Base-by-base conservation (phyloP, 2,329 filamentous ascomycete species). In the Polytolypa hystricis region DNA sequence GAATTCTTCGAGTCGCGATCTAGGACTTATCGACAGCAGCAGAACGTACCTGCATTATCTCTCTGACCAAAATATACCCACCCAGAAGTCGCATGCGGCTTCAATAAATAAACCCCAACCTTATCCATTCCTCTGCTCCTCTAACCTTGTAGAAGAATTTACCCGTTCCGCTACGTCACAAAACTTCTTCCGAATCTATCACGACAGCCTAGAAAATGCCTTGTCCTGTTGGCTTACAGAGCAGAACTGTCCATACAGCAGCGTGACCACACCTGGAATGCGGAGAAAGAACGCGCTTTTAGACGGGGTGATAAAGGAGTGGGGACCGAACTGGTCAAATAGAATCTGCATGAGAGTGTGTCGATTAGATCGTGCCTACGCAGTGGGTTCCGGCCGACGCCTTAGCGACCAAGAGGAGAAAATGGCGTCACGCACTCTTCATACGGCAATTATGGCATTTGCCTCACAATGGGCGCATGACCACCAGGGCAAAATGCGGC, bases 211-310 rank as follows among this genome's bases (percentile, higher is more conserved):
- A 49, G 61, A 63, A 45, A 62, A 63, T 38, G 61, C 56, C 9
- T 47, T 61, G n/a, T 61, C 57, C 9, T 65, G 58, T 40, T 66
- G 58, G 58, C 42, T 62, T 39, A 65, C 61, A 4, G 62, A 65
- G 43, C 53, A 56, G 35, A 66, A 61, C 16, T 66, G 62, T 40
- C 62, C 64, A 3, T 65, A 66, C 44, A 61, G 54, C 33, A 50
- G 50, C 33, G 46, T 49, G 28, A 46, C 47, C 28, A 51, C 54
- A 16, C 30, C 36, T 26, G 21, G 36, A 19, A 33, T 30, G 14
- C 38, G 40, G 37, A 32, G 39, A 14, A 27, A 42, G 28, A 35
- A 46, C 7, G 31, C 41, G 23, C 23, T 26, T 5, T 12, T 26
- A 26, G 23, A 26, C 4, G 38, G 43, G 42, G 23, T 51, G 45